Evolutionary conservation across 2,329 filamentous ascomycete genomes (phyloP).

Genomic region (Colletotrichum somersetense): DNA sequence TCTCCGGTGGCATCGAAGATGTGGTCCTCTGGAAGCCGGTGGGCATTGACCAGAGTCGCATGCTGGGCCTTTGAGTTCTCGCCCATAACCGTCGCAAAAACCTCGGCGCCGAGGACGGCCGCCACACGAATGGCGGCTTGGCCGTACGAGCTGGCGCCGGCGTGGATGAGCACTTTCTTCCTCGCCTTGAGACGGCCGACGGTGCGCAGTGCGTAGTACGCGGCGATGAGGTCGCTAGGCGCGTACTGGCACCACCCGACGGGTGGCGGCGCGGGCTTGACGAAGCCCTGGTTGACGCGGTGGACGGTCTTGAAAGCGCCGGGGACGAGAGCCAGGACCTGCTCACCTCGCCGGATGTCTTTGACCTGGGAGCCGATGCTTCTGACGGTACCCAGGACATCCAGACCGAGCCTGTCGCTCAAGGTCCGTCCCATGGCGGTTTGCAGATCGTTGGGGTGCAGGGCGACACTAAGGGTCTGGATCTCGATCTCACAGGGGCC

Average conservation of each 20-base stretch:
- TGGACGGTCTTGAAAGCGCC: conserved; percentile 53
- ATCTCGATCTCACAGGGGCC: conserved; percentile 55
- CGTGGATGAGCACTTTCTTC: conserved; percentile 58
- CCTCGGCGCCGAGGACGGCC: conserved; percentile 51
- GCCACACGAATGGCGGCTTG: conserved; percentile 59
- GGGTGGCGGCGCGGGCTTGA: conserved; percentile 44
- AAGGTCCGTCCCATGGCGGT: conserved; percentile 50
- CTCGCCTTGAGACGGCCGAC: conserved; percentile 46
- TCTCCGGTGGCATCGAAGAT: conserved; percentile 55
- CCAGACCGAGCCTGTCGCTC: conserved; percentile 54
- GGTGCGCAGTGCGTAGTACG: conserved; percentile 56
- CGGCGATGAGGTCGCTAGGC: conserved; percentile 57
- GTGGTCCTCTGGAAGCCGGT: conserved; percentile 51
- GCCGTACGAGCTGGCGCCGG: conserved; percentile 58
- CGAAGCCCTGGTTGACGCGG: conserved; percentile 53
- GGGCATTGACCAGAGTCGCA: conserved; percentile 48
- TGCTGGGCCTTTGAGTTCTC: conserved; percentile 51
- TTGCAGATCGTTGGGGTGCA: conserved; percentile 55
- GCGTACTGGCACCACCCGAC: conserved; percentile 29
- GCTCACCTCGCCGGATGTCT: conserved; percentile 52
- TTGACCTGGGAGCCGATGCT: conserved; percentile 51
- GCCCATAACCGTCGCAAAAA: conserved; percentile 58
- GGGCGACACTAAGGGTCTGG: conserved; percentile 51
- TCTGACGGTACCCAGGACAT: conserved; percentile 56
- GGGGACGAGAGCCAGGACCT: conserved; percentile 56